These are phyloP conservation scores for Sutorius eximius DNA, from an alignment of 1,284 basidiomycete genomes.

Conservation along the genomic window DNA sequence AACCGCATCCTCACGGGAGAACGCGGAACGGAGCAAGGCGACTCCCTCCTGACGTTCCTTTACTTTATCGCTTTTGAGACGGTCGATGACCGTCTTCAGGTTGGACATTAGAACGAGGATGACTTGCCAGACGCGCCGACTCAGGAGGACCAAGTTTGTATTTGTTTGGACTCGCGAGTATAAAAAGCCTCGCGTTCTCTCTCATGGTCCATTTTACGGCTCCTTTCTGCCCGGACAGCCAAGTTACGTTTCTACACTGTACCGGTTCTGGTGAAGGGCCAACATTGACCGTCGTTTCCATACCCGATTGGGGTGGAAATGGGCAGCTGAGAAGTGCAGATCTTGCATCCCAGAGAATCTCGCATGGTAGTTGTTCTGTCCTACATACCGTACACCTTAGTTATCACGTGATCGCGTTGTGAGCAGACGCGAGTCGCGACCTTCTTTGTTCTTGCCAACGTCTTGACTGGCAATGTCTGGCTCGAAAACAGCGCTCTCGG, in stretches of 20 bases:
- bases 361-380: conserved; percentile 36
- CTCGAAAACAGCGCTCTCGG: conserved; percentile 42
- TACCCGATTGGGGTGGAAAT: conserved; percentile 52
- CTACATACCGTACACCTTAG: conserved; percentile 19
- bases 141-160: conserved; percentile 23
- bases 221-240: conserved; percentile 73
- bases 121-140: conserved; percentile 11
- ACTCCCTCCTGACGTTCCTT: conserved; percentile 74
- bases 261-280: conserved; percentile 75
- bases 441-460: too few relatives aligned
- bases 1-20: conserved; percentile 55
- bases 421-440: not conserved
- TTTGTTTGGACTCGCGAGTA: conserved; percentile 30
- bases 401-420: conserved; percentile 26
- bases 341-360: conserved; percentile 26
- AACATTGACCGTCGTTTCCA: conserved; percentile 45
- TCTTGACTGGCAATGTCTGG: conserved; percentile 34
- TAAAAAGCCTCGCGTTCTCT: conserved; percentile 17
- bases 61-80: conserved; percentile 64
- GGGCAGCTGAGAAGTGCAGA: conserved; percentile 46
- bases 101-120: conserved; percentile 35
- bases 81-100: conserved; percentile 50
- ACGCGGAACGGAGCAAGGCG: conserved; percentile 54
- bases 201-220: conserved; percentile 37
- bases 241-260: conserved; percentile 52